These are phyloP conservation scores for Lecanicillium sp. DNA, from an alignment of 2,329 filamentous ascomycete genomes.

Conservation along the genomic window DNA sequence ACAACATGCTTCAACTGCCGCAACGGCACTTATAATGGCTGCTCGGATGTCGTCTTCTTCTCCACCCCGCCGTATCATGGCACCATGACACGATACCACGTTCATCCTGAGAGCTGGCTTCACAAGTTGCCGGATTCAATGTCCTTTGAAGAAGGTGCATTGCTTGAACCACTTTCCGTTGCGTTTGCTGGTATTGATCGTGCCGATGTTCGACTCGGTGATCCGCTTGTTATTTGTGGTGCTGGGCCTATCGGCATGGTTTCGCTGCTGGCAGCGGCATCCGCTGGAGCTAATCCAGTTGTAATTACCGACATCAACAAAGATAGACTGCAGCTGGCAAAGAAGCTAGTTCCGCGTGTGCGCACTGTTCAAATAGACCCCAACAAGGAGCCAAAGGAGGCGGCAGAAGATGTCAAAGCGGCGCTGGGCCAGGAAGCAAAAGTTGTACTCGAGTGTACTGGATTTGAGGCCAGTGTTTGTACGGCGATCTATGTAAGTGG, in stretches of 20 bases:
- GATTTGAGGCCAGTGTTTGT: slow-evolving; percentile 53
- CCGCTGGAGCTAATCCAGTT: slow-evolving; percentile 32
- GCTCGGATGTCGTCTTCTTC: slow-evolving; percentile 28
- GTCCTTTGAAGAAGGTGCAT: slow-evolving; percentile 30
- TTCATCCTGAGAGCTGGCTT: slow-evolving; percentile 27
- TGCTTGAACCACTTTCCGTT: slow-evolving; percentile 39
- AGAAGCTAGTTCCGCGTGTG: slow-evolving; percentile 25
- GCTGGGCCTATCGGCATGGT: slow-evolving; percentile 28
- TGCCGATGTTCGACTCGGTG: slow-evolving; percentile 27
- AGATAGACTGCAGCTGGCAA: slow-evolving; percentile 4
- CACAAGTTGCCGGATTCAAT: slow-evolving; percentile 27
- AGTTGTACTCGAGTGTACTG: slow-evolving; percentile 58
- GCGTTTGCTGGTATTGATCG: slow-evolving; percentile 35
- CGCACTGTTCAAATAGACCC: slow-evolving; percentile 25
- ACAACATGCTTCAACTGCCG: slow-evolving; percentile 24
- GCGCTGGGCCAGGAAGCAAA: slow-evolving; percentile 35
- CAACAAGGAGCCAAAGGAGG: slow-evolving; percentile 15
- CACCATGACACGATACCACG: slow-evolving; percentile 27
- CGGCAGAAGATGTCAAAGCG: slow-evolving; percentile 17
- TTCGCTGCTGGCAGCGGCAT: slow-evolving; percentile 30
- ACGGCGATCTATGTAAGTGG: slow-evolving; percentile 47
- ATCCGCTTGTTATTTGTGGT: slow-evolving; percentile 26
- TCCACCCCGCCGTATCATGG: slow-evolving; percentile 30
- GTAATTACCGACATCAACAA: slow-evolving; percentile 30
- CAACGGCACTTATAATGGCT: slow-evolving; percentile 30